Conservation (phyloP, 2,329 filamentous ascomycete genomes). For the Acrocalymma vagum region DNA sequence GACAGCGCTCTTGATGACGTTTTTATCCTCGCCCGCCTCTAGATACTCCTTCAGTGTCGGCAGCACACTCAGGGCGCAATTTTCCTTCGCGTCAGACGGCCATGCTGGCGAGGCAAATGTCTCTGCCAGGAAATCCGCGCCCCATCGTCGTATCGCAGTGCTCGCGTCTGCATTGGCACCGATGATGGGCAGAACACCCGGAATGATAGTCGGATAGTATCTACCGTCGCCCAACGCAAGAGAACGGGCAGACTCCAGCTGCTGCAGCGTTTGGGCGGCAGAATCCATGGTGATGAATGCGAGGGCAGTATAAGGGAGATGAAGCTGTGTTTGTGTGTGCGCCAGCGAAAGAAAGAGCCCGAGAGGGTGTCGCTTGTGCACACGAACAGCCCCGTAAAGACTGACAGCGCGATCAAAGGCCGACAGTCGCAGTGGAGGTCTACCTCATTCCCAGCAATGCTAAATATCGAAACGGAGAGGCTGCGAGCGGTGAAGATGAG, state of each 20-base stretch:
- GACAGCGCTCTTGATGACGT: slow-evolving; percentile 85
- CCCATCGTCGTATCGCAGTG: slow-evolving; percentile 91
- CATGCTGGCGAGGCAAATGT: slow-evolving; percentile 93
- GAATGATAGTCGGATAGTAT: slow-evolving; percentile 91
- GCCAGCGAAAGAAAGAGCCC: too few relatives aligned
- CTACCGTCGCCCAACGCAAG: slow-evolving; percentile 86
- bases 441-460: slow-evolving; percentile 40
- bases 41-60: slow-evolving; percentile 70
- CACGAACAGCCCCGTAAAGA: slow-evolving; percentile 41
- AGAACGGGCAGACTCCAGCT: slow-evolving; percentile 89
- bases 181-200: slow-evolving; percentile 92
- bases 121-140: slow-evolving; percentile 93
- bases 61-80: slow-evolving; percentile 78
- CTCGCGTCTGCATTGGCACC: slow-evolving; percentile 68
- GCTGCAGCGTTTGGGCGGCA: slow-evolving; percentile 63
- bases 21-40: slow-evolving; percentile 71
- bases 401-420: slow-evolving; percentile 41
- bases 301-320: slow-evolving; percentile 25
- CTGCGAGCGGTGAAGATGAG: slow-evolving; percentile 35
- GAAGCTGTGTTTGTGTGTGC: slow-evolving; percentile 36
- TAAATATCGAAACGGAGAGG: slow-evolving; percentile 26
- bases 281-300: slow-evolving; percentile 34
- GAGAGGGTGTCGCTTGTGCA: slow-evolving; percentile 32
- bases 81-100: slow-evolving; percentile 79
- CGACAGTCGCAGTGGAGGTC: slow-evolving; percentile 22